Base-by-base conservation (phyloP, 495 filamentous ascomycete species). In the Aspergillus indologenus region DNA sequence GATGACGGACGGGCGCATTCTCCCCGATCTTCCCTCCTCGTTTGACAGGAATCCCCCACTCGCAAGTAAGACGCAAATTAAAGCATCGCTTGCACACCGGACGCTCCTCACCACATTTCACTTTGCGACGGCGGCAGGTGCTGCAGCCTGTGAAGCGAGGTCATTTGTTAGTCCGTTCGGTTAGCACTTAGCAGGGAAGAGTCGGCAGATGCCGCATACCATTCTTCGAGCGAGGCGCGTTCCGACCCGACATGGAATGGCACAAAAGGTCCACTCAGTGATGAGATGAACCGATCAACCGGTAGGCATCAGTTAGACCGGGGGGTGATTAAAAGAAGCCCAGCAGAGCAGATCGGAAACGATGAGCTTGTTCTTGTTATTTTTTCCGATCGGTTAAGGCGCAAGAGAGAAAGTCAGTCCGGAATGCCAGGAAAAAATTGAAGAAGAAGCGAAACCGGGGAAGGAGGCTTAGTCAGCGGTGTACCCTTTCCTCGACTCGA, bases 101-200 rank as follows among this genome's bases (percentile, higher is more conserved):
- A 45, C 71, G 77, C 61, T 72, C 70, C 68, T 83, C 81, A 53
- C 80, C 81, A 60, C 81, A 83, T 66, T 82, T 81, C 14, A 83
- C 77, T 59, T 83, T 83, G 40, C 81, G 75, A 58, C 79, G 78
- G 47, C 80, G 78, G 65, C 81, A 83, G 45, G 81, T 82, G 64
- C 74, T 78, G 69, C 80, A 78, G 61, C 75, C 73, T 78, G 31
- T 20, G 5, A 54, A 31, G 49, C 57, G 53, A 54, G 9, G 26
- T 29, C 9, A 29, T 3, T 29, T 29, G 61, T 50, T 52, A 44
- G 21, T 42, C 1, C 15, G 44, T 21, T n/a, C 45, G 26, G 19
- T 54, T 40, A 54, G 45, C 57, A 53, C 17, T 54, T 40, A 54
- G 45, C 57, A 53, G 23, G n/a, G 22, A 12, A n/a, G 23, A 51